Conservation (phyloP, 495 filamentous ascomycete species). For the Neurospora tetraspora region DNA sequence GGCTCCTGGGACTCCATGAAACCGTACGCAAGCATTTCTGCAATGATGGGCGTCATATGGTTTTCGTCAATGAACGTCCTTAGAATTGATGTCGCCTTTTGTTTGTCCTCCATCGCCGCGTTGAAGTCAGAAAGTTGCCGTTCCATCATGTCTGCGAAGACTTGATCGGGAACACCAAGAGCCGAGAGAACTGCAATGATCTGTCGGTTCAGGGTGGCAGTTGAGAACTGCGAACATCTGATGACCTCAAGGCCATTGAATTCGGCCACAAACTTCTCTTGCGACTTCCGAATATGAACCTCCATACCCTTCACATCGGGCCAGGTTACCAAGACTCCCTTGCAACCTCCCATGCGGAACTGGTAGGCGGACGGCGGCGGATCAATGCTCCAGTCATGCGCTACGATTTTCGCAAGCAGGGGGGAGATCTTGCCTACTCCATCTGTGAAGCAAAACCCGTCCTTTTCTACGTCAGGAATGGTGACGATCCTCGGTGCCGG, state of each 20-base stretch:
- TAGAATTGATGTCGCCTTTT: conserved; percentile 54
- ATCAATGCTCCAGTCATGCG: conserved; percentile 49
- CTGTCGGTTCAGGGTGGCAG: conserved; percentile 78
- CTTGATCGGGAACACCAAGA: conserved; percentile 56
- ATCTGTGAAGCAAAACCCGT: conserved; percentile 70
- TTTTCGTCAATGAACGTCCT: conserved; percentile 76
- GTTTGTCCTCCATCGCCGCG: conserved; percentile 53
- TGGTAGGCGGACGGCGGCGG: conserved; percentile 73
- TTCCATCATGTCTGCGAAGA: conserved; percentile 58
- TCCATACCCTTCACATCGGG: conserved; percentile 49
- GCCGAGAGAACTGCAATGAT: conserved; percentile 74
- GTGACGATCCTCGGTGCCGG: conserved; percentile 30
- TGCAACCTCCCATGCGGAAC: conserved; percentile 84
- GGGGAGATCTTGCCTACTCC: conserved; percentile 88
- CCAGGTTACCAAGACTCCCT: conserved; percentile 73
- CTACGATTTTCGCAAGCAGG: conserved; percentile 60
- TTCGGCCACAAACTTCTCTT: conserved; percentile 73
- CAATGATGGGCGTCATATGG: conserved; percentile 62
- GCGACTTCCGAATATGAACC: conserved; percentile 68
- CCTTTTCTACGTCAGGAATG: conserved; percentile 55
- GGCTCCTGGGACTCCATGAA: conserved; percentile 71
- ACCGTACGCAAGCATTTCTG: conserved; percentile 64
- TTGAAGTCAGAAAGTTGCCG: conserved; percentile 55
- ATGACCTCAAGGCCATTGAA: conserved; percentile 76
- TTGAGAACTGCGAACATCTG: conserved; percentile 60